These are phyloP conservation scores for Trichoderma sp. DNA, from an alignment of 2,329 filamentous ascomycete genomes.

Conservation along the genomic window DNA sequence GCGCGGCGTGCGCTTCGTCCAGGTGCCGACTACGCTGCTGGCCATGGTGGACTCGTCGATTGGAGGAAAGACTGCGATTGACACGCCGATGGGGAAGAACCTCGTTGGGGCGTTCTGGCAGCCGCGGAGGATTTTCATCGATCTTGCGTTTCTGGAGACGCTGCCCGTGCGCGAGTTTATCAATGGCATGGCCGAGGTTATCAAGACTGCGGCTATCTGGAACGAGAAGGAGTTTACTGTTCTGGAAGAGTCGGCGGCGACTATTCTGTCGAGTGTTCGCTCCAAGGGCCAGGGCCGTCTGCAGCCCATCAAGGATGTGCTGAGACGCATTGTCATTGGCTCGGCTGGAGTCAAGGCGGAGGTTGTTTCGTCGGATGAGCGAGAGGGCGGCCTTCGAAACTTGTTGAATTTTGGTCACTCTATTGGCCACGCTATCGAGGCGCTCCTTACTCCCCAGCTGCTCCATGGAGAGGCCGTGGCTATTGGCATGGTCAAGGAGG, in stretches of 20 bases:
- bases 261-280: constrained; percentile 62
- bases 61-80: constrained; percentile 97
- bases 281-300: constrained; percentile 59
- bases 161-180: constrained; percentile 90
- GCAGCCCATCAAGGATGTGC: constrained; percentile 67
- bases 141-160: constrained; percentile 87
- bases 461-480: constrained; percentile 95
- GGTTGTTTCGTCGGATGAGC: constrained; percentile 92
- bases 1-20: constrained; percentile 93
- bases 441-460: constrained; percentile 91
- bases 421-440: constrained; percentile 95
- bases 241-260: constrained; percentile 78
- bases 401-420: constrained; percentile 97
- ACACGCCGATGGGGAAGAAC: constrained; percentile 95
- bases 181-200: constrained; percentile 98
- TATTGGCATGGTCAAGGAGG: constrained; percentile 98
- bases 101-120: constrained; percentile 97
- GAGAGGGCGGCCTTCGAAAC: constrained; percentile 91
- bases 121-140: constrained; percentile 90
- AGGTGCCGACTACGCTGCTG: constrained; percentile 92
- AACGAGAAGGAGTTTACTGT: constrained; percentile 83
- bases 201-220: constrained; percentile 98
- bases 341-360: constrained; percentile 93
- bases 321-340: constrained; percentile 82
- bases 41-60: constrained; percentile 99